Evolutionary conservation across 306 rosid species (phyloP).

Genomic region (Ormosia emarginata): DNA sequence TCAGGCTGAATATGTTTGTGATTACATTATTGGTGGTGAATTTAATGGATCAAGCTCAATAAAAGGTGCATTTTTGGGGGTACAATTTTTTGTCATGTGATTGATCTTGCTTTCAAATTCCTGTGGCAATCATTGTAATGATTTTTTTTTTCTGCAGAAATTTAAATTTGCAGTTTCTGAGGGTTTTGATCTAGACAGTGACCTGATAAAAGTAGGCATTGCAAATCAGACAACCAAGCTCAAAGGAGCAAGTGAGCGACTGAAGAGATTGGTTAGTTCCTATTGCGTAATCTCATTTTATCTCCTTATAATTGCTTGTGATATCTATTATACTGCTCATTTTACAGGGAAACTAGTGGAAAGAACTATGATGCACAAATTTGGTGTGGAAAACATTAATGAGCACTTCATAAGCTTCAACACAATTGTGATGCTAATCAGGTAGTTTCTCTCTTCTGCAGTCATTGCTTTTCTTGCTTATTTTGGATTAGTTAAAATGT

Average conservation of each 20-base stretch:
- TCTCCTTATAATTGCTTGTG: neutral
- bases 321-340: slow-evolving; percentile 12
- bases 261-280: slow-evolving; percentile 82
- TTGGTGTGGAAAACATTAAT: slow-evolving; percentile 72
- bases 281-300: neutral
- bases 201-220: slow-evolving; percentile 68
- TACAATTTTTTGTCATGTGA: slow-evolving; percentile 21
- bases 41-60: slow-evolving; percentile 92
- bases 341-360: slow-evolving; percentile 78
- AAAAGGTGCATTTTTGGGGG: slow-evolving; percentile 77
- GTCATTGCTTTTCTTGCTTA: neutral
- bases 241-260: slow-evolving; percentile 99
- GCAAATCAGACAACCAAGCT: slow-evolving; percentile 99
- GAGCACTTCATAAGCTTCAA: slow-evolving; percentile 91
- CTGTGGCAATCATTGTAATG: neutral
- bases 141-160: slow-evolving; percentile 48
- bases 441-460: slow-evolving; percentile 39
- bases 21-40: slow-evolving; percentile 84
- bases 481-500: neutral
- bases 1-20: slow-evolving; percentile 91
- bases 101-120: neutral
- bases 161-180: slow-evolving; percentile 78
- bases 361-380: slow-evolving; percentile 82
- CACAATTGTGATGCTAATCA: slow-evolving; percentile 98
- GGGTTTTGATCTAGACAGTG: slow-evolving; percentile 82